Evolutionary conservation across 1,139 yeast genomes (phyloP), one percentile per base, ranked within the genome.

Genomic region (Magnusiomyces magnusii): DNA sequence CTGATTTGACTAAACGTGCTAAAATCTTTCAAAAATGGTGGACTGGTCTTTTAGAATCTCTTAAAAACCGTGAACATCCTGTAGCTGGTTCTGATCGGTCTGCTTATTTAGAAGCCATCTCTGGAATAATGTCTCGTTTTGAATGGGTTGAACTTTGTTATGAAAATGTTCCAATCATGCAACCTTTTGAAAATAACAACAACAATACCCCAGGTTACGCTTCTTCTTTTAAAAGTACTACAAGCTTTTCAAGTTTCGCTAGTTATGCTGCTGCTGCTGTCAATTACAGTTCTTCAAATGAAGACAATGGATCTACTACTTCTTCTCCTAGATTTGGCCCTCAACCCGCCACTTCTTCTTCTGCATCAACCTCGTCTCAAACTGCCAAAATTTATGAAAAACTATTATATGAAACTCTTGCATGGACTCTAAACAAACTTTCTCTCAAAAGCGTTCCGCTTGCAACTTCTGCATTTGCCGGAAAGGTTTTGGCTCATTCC

Each of bases 51-150:
- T 70, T 87, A 24, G 69, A 71, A 10, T 76, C 79, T 9, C 70
- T 82, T 58, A 69, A 69, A 17, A 70, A 71, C 42, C 62, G 65
- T 28, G 64, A 64, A 61, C 66, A 66, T 66, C 69, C 73, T 57
- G 71, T 81, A 1, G 71, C 81, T 0, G 75, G 76, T 13, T 69
- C 79, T 1, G 95, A 89, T 70, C 75, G 86, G 60, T 80, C 85
- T 55, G 91, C 90, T 15, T 87, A 84, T 68, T 74, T 86, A 59
- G 96, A 89, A 69, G 85, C 89, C 57, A 75, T 89, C 2, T 84
- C 91, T 1, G 76, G 92, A 51, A 77, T 89, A 10, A 69, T 87
- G 53, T 75, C 87, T 2, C 77, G 91, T 25, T 73, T 70, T 15
- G 93, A 87, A 69, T 89, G 95, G 95, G 44, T 47, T 39, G 51